Evolutionary conservation across 352 stramenopile genomes (phyloP).

Genomic region (Sclerospora graminicola): DNA sequence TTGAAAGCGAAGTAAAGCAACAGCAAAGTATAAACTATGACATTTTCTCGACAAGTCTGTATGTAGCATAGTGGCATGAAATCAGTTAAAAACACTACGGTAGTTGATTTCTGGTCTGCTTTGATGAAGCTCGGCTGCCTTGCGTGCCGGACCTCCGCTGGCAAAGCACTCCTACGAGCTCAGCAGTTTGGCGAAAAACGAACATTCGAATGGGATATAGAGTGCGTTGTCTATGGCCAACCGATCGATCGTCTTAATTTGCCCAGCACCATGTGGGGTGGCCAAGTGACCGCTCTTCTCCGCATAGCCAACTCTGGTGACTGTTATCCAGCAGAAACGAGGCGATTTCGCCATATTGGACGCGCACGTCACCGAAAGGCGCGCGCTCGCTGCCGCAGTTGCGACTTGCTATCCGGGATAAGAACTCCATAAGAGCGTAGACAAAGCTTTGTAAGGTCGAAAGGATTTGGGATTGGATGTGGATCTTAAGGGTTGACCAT

Average conservation of each 20-base stretch:
- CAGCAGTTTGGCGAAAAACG: too few species aligned
- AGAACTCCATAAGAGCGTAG: slow-evolving; percentile 14
- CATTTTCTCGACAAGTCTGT: too few species aligned
- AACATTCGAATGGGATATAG: background rate
- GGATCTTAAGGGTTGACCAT: too few species aligned
- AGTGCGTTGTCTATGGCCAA: background rate
- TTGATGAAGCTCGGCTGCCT: too few species aligned
- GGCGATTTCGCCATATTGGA: slow-evolving; percentile 26
- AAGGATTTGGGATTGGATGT: too few species aligned
- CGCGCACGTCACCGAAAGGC: slow-evolving; percentile 22
- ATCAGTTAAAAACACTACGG: too few species aligned
- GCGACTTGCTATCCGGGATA: background rate
- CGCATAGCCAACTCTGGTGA: slow-evolving; percentile 14
- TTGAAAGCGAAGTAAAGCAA: too few species aligned
- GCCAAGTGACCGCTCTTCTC: slow-evolving; percentile 15
- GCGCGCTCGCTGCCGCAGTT: background rate
- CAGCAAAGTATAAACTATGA: too few species aligned
- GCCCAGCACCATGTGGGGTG: slow-evolving; percentile 6
- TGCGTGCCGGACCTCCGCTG: too few species aligned
- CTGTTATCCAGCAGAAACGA: slow-evolving; percentile 17
- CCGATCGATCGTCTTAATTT: background rate
- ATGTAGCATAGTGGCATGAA: too few species aligned
- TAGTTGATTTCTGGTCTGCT: too few species aligned
- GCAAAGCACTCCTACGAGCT: too few species aligned
- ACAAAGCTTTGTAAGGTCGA: background rate